Conservation (phyloP, 169 alveolate species). For the Plasmodium blacklocki region DNA sequence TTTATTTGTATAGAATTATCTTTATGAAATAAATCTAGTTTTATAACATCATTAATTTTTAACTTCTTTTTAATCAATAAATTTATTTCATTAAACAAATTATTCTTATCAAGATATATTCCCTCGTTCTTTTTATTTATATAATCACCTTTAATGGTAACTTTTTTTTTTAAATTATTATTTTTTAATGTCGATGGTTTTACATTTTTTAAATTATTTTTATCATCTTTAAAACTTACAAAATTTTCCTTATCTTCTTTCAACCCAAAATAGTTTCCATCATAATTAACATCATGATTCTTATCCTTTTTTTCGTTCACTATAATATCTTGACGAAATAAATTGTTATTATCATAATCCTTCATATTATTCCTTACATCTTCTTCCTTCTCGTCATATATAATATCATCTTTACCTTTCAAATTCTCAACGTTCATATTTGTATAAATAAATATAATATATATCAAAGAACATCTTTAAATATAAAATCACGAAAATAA, state of each 20-base stretch:
- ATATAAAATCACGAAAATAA: no score
- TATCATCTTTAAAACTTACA: no score
- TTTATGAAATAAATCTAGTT: slow-evolving; percentile 43
- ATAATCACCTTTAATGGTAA: background rate
- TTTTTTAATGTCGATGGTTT: no score
- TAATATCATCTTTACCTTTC: background rate
- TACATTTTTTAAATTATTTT: no score
- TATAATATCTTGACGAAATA: background rate
- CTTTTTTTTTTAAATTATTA: no score
- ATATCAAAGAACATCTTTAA: background rate
- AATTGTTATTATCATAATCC: background rate
- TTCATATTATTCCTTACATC: background rate
- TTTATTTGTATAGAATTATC: slow-evolving; percentile 71
- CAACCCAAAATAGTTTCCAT: no score
- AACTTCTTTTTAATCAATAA: slow-evolving; percentile 35
- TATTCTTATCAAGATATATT: slow-evolving; percentile 25
- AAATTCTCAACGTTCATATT: slow-evolving; percentile 9
- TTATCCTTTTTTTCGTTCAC: no score
- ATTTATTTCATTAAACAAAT: slow-evolving; percentile 56
- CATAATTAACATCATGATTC: no score
- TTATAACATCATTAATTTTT: slow-evolving; percentile 50
- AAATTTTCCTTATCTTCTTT: no score
- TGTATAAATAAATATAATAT: background rate
- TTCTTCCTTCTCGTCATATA: no score
- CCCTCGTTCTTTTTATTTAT: background rate